Base-by-base conservation (phyloP, 805 yeast genomes). In the Metschnikowia proteae region DNA sequence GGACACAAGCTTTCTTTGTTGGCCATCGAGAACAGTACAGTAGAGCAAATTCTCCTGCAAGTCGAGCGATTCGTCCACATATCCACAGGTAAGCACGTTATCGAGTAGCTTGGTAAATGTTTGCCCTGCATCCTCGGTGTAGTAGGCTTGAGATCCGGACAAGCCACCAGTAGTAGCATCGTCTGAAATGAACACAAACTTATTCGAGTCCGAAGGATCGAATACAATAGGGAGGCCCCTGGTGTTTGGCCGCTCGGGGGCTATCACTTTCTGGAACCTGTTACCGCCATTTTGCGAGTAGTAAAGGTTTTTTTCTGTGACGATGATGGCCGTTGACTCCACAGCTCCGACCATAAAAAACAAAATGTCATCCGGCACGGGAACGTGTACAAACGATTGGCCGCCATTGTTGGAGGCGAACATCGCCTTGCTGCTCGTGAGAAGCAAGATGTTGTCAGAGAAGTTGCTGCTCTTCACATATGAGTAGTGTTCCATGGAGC, bases 371-470 rank as follows among this genome's bases (percentile, higher is more conserved):
- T 79, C 70, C 6, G 57, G 73, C 5, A 38, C 53, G 1, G 72
- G 68, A 22, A 80, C 63, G 43, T 60, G 61, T 26, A 63, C 64
- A 67, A 86, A 80, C 1, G 61, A 58, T 3, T 65, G 59, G 10
- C 92, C 92, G 36, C 86, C 86, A 62, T 89, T 83, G 57, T 78
- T 84, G 0, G 97, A 86, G 6, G 88, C 76, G 57, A 71, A 84
- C 2, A 82, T 76, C 4, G 70, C 68, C 40, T 78, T 72, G 9
- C 73, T 69, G 26, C 67, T 62, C 0, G 92, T 84, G 43, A 80
- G 68, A 5, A 87, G 66, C 11, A 92, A 61, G 6, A 92, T 53
- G 51, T 72, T 72, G 51, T 73, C 76, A 32, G 58, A 33, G 25
- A 33, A 36, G 6, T 49, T 49, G 7, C 26, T 35, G n/a, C 67